Evolutionary conservation across 2,329 filamentous ascomycete genomes (phyloP).

Genomic region (Apiospora koreana): DNA sequence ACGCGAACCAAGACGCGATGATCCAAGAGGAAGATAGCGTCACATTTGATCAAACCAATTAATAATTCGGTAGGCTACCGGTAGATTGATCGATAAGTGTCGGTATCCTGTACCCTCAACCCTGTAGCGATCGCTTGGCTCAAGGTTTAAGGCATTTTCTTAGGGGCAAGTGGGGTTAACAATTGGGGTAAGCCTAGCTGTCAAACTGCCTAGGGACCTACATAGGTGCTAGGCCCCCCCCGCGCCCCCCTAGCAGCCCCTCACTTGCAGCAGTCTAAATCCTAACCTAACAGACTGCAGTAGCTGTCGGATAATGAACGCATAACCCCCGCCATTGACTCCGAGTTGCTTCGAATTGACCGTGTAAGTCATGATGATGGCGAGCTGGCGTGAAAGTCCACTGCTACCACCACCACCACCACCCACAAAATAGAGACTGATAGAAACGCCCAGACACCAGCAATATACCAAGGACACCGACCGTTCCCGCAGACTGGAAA

Average conservation of each 20-base stretch:
- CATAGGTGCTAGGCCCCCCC: too few species aligned
- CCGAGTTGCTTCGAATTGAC: neutral
- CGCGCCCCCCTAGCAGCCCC: neutral
- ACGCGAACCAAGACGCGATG: conserved; percentile 15
- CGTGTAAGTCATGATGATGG: neutral
- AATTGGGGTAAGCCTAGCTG: neutral
- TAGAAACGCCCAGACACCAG: neutral
- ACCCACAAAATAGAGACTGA: neutral
- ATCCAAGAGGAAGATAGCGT: neutral
- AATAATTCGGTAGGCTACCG: neutral
- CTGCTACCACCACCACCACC: neutral
- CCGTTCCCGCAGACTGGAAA: neutral
- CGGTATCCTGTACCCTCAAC: neutral
- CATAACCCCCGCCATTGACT: neutral
- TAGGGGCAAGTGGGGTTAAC: neutral
- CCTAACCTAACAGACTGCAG: neutral
- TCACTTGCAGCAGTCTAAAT: neutral
- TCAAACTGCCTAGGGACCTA: too few species aligned
- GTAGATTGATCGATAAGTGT: neutral
- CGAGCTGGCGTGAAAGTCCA: neutral
- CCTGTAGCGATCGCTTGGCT: conserved; percentile 1
- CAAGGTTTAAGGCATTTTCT: neutral
- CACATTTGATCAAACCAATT: neutral
- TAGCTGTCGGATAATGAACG: neutral
- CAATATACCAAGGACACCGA: neutral